A percentile compares a stretch with the other conserved stretches of the same genome.
Evolutionary conservation across 805 yeast species (phyloP).

Genomic region (Zygosaccharomyces rouxii): DNA sequence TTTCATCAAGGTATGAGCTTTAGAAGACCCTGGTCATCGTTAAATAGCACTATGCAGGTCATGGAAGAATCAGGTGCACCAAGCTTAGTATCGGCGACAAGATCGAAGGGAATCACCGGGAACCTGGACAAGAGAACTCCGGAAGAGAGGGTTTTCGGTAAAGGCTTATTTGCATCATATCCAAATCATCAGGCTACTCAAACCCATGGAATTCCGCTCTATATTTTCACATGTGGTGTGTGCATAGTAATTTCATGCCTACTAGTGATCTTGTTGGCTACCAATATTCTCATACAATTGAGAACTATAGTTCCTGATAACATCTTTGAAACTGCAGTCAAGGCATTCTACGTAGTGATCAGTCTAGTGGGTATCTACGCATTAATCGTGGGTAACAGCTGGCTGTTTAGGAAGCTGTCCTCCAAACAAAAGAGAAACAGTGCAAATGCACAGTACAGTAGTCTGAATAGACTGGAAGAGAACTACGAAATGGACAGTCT

Average conservation of each 20-base stretch:
- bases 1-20: background rate
- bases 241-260: conserved; percentile 27
- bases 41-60: background rate
- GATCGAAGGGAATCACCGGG: background rate
- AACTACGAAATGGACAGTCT: conserved; percentile 10
- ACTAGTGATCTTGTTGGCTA: conserved; percentile 34
- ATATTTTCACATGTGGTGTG: conserved; percentile 27
- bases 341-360: conserved; percentile 18
- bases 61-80: background rate
- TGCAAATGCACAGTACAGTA: conserved; percentile 5
- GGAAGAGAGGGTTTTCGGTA: conserved; percentile 21
- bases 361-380: conserved; percentile 16
- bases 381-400: conserved; percentile 18
- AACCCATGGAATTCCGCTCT: conserved; percentile 18
- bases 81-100: background rate
- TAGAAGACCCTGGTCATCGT: background rate
- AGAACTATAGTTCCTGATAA: conserved; percentile 32
- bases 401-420: conserved; percentile 15
- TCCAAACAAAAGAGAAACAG: background rate
- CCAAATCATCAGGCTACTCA: conserved; percentile 22
- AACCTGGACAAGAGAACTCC: background rate
- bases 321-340: conserved; percentile 12
- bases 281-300: conserved; percentile 34
- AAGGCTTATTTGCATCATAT: conserved; percentile 14
- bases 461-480: conserved; percentile 8